Conservation (phyloP, 2,329 filamentous ascomycete species). For the Grosmannia penicillata region DNA sequence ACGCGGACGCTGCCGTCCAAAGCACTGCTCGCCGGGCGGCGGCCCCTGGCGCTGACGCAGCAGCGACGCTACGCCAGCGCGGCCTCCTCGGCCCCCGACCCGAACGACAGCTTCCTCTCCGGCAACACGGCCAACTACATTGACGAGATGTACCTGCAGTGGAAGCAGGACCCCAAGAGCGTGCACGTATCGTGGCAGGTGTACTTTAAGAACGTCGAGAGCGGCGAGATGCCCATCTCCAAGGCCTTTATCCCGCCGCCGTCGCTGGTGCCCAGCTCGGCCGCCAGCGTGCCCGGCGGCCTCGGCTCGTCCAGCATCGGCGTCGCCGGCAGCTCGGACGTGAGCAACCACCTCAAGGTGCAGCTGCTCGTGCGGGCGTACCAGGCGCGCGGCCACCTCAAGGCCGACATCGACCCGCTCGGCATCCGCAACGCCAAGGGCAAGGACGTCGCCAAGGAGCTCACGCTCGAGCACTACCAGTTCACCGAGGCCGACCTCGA, state of each 20-base stretch:
- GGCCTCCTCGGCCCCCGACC: conserved; percentile 46
- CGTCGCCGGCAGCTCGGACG: conserved; percentile 57
- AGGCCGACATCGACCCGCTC: conserved; percentile 91
- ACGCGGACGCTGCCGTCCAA: conserved; percentile 3
- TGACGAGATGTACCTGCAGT: conserved; percentile 98
- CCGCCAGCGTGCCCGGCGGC: conserved; percentile 60
- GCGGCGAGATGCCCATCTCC: conserved; percentile 91
- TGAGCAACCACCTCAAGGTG: conserved; percentile 95
- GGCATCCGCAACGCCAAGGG: conserved; percentile 72
- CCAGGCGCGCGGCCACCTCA: conserved; percentile 95
- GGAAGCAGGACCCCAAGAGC: conserved; percentile 84
- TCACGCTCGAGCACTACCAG: conserved; percentile 84
- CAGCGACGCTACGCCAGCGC: conserved; percentile 42
- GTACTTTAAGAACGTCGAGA: conserved; percentile 99
- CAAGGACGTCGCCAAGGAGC: conserved; percentile 79
- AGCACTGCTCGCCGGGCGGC: conserved; percentile 27
- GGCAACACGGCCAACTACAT: conserved; percentile 98
- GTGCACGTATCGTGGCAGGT: conserved; percentile 98
- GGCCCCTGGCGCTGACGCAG: conserved; percentile 30
- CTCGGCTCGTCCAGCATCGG: conserved; percentile 46
- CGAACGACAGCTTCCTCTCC: conserved; percentile 91
- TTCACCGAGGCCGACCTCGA: conserved; percentile 92
- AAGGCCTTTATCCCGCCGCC: conserved; percentile 94
- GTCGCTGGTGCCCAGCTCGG: conserved; percentile 71
- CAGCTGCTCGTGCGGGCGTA: conserved; percentile 95